Evolutionary conservation across 805 yeast genomes (phyloP).

Genomic region (Ogataea henricii): DNA sequence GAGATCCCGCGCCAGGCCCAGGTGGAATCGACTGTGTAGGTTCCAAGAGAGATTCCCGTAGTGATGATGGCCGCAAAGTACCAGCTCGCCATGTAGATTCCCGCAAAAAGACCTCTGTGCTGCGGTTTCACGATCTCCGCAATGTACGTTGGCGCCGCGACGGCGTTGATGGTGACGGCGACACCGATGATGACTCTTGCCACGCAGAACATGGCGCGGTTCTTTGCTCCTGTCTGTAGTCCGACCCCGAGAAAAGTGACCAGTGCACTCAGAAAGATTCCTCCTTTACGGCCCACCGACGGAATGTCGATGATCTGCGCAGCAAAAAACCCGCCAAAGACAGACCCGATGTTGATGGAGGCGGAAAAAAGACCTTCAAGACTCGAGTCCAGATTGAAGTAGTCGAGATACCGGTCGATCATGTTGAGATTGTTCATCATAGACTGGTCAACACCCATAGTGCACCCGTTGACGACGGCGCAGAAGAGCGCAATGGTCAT

Average conservation of each 20-base stretch:
- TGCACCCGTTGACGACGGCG: conserved; percentile 29
- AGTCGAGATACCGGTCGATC: conserved; percentile 27
- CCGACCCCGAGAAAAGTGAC: conserved; percentile 37
- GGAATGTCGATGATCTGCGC: conserved; percentile 26
- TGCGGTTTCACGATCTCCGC: conserved; percentile 37
- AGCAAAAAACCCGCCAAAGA: conserved; percentile 30
- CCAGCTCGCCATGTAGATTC: conserved; percentile 34
- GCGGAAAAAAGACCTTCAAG: conserved; percentile 32
- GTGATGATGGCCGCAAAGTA: conserved; percentile 33
- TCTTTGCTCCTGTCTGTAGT: conserved; percentile 40
- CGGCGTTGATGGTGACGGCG: conserved; percentile 35
- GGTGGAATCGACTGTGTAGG: conserved; percentile 23
- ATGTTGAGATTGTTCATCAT: conserved; percentile 31
- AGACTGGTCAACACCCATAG: conserved; percentile 33
- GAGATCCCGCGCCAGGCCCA: conserved; percentile 39
- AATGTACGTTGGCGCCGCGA: conserved; percentile 38
- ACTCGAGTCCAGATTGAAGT: conserved; percentile 26
- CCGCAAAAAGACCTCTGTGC: conserved; percentile 33
- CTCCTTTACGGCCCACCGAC: conserved; percentile 33
- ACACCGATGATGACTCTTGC: conserved; percentile 41
- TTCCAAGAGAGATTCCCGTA: conserved; percentile 33
- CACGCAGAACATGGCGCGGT: conserved; percentile 39
- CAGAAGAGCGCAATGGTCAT: conserved; percentile 27
- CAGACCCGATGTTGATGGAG: conserved; percentile 31
- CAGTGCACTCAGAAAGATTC: conserved; percentile 30